Percentiles rank a stretch among this genome's conserved stretches.
Conservation (phyloP, 2,329 filamentous ascomycete genomes). For the Fusarium guadeloupense region DNA sequence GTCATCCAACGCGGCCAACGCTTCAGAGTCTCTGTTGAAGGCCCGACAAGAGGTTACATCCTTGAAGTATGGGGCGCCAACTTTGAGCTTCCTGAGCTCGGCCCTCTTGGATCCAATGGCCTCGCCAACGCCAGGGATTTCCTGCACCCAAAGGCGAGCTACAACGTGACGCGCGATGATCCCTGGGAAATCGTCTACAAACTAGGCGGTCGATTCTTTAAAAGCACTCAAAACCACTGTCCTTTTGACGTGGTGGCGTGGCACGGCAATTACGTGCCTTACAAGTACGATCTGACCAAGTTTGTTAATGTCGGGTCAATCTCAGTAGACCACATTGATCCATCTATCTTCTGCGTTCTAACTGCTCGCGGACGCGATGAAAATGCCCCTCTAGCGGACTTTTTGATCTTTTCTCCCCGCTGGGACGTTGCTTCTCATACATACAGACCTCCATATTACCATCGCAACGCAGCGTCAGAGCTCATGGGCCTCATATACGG, state of each 20-base stretch:
- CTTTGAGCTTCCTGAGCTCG: conserved; percentile 73
- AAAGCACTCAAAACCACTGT: conserved; percentile 68
- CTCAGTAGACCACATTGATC: conserved; percentile 68
- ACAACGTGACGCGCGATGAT: conserved; percentile 61
- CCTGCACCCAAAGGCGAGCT: conserved; percentile 67
- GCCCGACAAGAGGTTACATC: conserved; percentile 71
- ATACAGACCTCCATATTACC: conserved; percentile 73
- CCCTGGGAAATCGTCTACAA: conserved; percentile 69
- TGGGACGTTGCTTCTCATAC: conserved; percentile 71
- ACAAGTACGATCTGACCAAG: conserved; percentile 65
- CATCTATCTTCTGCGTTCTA: conserved; percentile 71
- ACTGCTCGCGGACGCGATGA: conserved; percentile 65
- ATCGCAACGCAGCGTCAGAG: conserved; percentile 67
- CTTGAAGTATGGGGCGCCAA: conserved; percentile 72
- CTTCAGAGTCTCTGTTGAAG: conserved; percentile 52
- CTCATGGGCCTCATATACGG: conserved; percentile 63
- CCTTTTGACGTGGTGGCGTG: conserved; percentile 78
- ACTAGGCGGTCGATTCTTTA: conserved; percentile 68
- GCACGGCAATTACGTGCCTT: conserved; percentile 74
- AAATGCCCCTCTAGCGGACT: conserved; percentile 67
- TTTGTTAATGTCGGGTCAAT: conserved; percentile 62
- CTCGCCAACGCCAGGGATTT: conserved; percentile 74
- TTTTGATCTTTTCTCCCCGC: conserved; percentile 72
- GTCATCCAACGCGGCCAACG: conserved; percentile 73
- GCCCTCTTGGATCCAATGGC: conserved; percentile 72